A percentile compares a stretch with the other conserved stretches of the same genome.
These are phyloP conservation scores for Albugo laibachii DNA, from an alignment of 352 stramenopile species.

Conservation along the genomic window DNA sequence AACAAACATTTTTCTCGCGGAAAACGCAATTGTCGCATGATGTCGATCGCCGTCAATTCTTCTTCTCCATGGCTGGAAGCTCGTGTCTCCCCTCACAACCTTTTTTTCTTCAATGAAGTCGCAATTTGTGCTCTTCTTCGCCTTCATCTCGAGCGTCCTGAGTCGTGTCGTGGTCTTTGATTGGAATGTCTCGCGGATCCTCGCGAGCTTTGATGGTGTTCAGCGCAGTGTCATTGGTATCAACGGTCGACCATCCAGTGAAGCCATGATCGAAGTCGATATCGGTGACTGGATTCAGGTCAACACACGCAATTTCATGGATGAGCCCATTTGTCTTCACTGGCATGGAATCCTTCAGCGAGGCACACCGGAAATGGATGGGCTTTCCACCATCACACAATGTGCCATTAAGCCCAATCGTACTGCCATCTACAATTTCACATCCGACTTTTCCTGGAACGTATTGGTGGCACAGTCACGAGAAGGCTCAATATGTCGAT, in stretches of 20 bases:
- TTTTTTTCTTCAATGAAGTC: no score
- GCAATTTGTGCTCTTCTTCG: not conserved
- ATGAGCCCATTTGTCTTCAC: conserved; percentile 14
- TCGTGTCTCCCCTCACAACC: no score
- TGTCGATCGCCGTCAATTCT: not conserved
- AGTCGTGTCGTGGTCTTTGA: conserved; percentile 9
- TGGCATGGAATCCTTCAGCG: conserved; percentile 23
- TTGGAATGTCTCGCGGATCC: conserved; percentile 11
- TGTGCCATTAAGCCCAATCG: conserved; percentile 19
- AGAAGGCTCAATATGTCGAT: conserved; percentile 21
- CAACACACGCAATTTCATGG: conserved; percentile 1
- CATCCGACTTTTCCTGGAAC: conserved; percentile 17
- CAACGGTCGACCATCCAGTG: conserved; percentile 11
- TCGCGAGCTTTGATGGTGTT: conserved; percentile 10
- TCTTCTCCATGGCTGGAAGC: not conserved
- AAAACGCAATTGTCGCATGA: not conserved
- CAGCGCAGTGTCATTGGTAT: conserved; percentile 9
- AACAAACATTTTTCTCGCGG: not conserved
- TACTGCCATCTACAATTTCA: conserved; percentile 22
- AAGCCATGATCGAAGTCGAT: conserved; percentile 11
- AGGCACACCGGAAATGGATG: conserved; percentile 22
- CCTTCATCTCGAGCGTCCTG: not conserved
- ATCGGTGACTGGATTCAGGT: conserved; percentile 11
- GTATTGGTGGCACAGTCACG: conserved; percentile 26
- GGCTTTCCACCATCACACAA: conserved; percentile 22